Base-by-base conservation (phyloP, 495 filamentous ascomycete genomes). In the Penicillium macrosclerotiorum region DNA sequence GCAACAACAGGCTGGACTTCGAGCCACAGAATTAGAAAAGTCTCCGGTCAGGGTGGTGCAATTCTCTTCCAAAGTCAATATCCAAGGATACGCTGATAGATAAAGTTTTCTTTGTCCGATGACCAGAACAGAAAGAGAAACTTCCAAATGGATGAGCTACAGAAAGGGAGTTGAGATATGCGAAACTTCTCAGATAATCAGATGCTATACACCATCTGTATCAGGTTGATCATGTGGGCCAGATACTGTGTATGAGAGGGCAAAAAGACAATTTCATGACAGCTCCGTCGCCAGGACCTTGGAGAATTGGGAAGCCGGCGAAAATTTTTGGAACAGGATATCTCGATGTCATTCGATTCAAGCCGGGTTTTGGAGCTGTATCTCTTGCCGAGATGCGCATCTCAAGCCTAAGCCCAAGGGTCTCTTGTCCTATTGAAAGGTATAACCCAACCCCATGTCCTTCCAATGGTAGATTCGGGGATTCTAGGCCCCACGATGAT, bases 241-340 rank as follows among this genome's bases (percentile, higher is more conserved):
- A 14, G 18, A 5, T 3, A 18, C 5, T 13, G 7, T 30, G 0
- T 42, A 11, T 39, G 45, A 33, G 36, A 39, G 36, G 23, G 9
- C 18, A 24, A 22, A 5, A 19, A 9, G 16, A 26, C 27, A 19
- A 1, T 42, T 23, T 37, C 18, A n/a, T 36, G 45, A 18, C 37
- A 31, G 23, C 20, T 9, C 24, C 22, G 18, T 32, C 13, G 13
- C 22, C 13, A 16, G 30, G 41, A 42, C 22, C 41, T 13, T 23
- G 37, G 34, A 37, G 34, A 38, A 17, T 20, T 33, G 26, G 38
- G 24, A 13, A 41, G 3, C 14, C 3, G 30, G 37, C 35, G 45
- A 37, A 49, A 16, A 26, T 7, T 14, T 12, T 50, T 44, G 13
- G 35, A 39, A 39, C n/a, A n/a, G n/a, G n/a, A n/a, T n/a, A n/a